phyloP scores from a whole-genome alignment of 2,329 filamentous ascomycete genomes.

The Cordyceps fumosorosea region DNA sequence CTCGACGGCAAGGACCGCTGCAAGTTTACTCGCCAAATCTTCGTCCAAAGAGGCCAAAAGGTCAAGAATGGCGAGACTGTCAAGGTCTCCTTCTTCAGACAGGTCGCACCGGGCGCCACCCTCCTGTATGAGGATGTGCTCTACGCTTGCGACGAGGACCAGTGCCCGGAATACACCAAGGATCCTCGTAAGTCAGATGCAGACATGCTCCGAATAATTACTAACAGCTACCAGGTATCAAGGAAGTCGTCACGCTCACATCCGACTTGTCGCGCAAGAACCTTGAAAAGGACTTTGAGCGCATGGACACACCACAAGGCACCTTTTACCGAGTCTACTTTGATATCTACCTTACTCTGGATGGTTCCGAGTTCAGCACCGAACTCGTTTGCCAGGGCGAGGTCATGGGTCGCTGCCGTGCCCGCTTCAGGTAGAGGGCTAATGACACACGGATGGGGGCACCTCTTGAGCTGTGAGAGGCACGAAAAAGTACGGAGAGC shows the following conservation, averaged over 20 bases:
- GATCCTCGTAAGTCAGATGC: constrained; percentile 77
- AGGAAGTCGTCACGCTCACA: constrained; percentile 96
- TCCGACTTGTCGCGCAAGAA: constrained; percentile 97
- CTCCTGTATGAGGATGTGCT: constrained; percentile 99
- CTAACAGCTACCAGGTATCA: constrained; percentile 65
- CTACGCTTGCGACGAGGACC: constrained; percentile 95
- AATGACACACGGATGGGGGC: not conserved
- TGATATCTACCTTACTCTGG: constrained; percentile 83
- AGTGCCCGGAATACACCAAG: constrained; percentile 97
- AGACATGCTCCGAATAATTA: not conserved
- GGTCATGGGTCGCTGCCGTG: constrained; percentile 94
- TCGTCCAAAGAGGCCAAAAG: constrained; percentile 96
- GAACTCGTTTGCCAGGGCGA: constrained; percentile 99
- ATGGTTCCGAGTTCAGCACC: constrained; percentile 96
- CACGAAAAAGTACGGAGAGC: constrained; percentile 4
- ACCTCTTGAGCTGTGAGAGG: not conserved
- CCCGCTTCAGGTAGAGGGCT: constrained; percentile 62
- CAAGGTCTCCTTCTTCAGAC: constrained; percentile 97
- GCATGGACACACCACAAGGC: constrained; percentile 97
- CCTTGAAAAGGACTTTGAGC: constrained; percentile 97
- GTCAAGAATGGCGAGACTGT: constrained; percentile 99
- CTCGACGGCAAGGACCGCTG: constrained; percentile 96
- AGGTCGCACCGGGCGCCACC: constrained; percentile 92
- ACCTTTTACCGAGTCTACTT: constrained; percentile 85
- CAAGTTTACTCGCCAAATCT: constrained; percentile 98